Percentiles rank a stretch among this genome's conserved stretches.
These are phyloP conservation scores for Spongispora temasekensis DNA, from an alignment of 1,284 basidiomycete species.

Conservation along the genomic window DNA sequence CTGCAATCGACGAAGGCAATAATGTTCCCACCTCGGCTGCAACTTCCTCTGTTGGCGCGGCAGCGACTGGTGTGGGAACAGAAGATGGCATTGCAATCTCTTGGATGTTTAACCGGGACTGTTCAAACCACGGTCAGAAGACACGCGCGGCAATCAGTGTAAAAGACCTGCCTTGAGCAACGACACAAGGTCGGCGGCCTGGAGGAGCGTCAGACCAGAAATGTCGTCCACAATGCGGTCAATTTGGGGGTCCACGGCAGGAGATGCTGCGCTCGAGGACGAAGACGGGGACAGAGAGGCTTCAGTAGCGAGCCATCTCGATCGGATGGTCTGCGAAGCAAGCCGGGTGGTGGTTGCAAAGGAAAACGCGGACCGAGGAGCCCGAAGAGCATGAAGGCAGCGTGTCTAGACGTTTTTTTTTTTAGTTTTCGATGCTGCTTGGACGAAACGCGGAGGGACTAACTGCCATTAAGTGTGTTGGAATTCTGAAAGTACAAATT, in stretches of 20 bases:
- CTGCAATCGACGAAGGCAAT: background rate
- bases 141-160: background rate
- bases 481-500: conserved; percentile 19
- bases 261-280: conserved; percentile 37
- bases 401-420: conserved; percentile 16
- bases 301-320: conserved; percentile 51
- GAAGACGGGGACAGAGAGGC: conserved; percentile 33
- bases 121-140: background rate
- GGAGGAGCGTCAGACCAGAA: conserved; percentile 85
- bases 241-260: conserved; percentile 68
- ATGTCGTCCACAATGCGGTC: conserved; percentile 92
- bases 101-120: conserved; percentile 96
- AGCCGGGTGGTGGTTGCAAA: conserved; percentile 10
- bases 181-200: conserved; percentile 95
- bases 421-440: background rate
- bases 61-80: conserved; percentile 57
- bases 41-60: conserved; percentile 55
- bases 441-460: conserved; percentile 11
- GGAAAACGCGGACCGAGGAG: conserved; percentile 14
- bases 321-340: conserved; percentile 20
- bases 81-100: conserved; percentile 93
- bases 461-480: conserved; percentile 24
- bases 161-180: conserved; percentile 75
- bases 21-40: conserved; percentile 55
- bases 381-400: conserved; percentile 15